Evolutionary conservation across 192 early-diverging fungal species (phyloP), one percentile per base, ranked within the genome.

Genomic region (Linnemannia exigua): DNA sequence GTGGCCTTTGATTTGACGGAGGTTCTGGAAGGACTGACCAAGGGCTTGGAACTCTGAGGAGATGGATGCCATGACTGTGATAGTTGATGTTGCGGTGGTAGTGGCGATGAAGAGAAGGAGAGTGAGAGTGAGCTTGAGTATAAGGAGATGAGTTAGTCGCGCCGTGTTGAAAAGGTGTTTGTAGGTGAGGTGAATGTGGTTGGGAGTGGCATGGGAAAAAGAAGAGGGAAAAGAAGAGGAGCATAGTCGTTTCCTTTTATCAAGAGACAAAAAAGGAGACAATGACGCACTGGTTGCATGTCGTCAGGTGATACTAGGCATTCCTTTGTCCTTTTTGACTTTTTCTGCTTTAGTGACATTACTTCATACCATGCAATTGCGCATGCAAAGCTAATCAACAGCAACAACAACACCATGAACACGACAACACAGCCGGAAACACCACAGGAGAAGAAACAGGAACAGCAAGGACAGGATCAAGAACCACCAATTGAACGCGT

Each of bases 1-100:
- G 68, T 90, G 87, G 74, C 89, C 89, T 51, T 79, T 81, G 16
- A 79, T 46, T 19, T 20, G 41, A 25, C 88, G 89, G 38, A 90
- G 80, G 76, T 67, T 67, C 68, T 88, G 87, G 69, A 79, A 79
- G 25, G 74, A 63, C 71, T 82, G 71, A 16, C 88, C 84, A 16
- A 86, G 77, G 70, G 84, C 61, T 31, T 77, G 78, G 75, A 63
- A 86, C 70, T 86, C 84, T 28, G 84, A 58, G 6, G 84, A 61
- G 54, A 86, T 35, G 51, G 78, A 41, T n/a, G 84, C 78, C 84
- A 86, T 86, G 71, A n/a, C n/a, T 47, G 36, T 22, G 31, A 31
- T 28, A 8, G 25, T 51, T 46, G 33, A 70, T n/a, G 67, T n/a
- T 70, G 38, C 15, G 28, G 36, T 38, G 38, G 37, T 47, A 22